A percentile compares a stretch with the other conserved stretches of the same genome.
Evolutionary conservation across 2,329 filamentous ascomycete species (phyloP).

Genomic region (Sclerotinia sclerotiorum): DNA sequence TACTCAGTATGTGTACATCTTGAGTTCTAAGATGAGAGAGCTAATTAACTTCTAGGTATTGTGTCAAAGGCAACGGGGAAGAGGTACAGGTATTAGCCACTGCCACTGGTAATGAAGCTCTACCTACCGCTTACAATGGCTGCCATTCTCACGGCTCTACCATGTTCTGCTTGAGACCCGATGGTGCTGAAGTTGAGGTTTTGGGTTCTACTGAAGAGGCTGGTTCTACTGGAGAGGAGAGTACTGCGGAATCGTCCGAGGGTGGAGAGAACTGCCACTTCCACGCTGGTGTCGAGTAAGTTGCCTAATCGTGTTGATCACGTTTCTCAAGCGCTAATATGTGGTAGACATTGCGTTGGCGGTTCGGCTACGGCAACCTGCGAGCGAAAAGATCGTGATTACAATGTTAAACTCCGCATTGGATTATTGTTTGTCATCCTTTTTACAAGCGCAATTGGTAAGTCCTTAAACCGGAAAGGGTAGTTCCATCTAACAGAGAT

Average conservation of each 20-base stretch:
- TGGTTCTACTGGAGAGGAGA: not conserved
- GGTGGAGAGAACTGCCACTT: constrained; percentile 8
- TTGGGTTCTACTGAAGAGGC: no score
- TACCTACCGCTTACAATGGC: not conserved
- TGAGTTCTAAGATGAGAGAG: not conserved
- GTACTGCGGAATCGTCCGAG: not conserved
- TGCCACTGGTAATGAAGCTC: not conserved
- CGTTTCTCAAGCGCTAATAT: not conserved
- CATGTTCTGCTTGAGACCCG: not conserved
- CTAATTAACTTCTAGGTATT: not conserved
- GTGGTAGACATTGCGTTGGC: constrained; percentile 3
- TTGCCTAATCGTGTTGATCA: not conserved
- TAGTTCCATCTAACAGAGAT: not conserved
- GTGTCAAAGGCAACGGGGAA: constrained; percentile 3
- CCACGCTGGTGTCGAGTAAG: not conserved
- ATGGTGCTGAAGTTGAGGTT: constrained; percentile 6
- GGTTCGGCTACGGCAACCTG: not conserved
- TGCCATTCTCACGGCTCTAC: constrained; percentile 1
- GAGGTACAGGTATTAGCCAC: not conserved
- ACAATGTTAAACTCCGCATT: constrained; percentile 3
- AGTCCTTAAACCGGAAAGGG: not conserved
- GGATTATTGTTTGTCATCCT: constrained; percentile 4
- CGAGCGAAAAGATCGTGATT: constrained; percentile 9
- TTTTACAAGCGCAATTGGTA: constrained; percentile 6
- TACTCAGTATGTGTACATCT: not conserved